Evolutionary conservation across 1,284 basidiomycete species (phyloP).

Genomic region (Amylostereum areolatum): DNA sequence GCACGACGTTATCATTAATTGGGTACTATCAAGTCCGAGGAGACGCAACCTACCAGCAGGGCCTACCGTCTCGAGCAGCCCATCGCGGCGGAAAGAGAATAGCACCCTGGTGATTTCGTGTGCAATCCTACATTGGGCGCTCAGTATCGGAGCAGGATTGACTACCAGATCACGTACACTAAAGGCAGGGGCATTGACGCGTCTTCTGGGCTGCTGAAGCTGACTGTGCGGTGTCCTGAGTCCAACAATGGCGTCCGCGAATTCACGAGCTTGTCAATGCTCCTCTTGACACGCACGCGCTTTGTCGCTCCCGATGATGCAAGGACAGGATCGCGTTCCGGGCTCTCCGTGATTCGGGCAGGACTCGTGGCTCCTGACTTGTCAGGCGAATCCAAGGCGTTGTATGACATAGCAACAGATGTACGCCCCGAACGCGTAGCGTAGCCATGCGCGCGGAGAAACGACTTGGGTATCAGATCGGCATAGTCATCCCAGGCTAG

Average conservation of each 20-base stretch:
- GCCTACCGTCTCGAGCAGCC: slow-evolving; percentile 77
- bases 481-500: slow-evolving; percentile 59
- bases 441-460: slow-evolving; percentile 30
- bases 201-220: slow-evolving; percentile 52
- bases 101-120: slow-evolving; percentile 69
- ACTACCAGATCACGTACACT: slow-evolving; percentile 38
- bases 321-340: slow-evolving; percentile 16
- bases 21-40: not conserved
- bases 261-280: slow-evolving; percentile 41
- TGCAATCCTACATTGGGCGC: slow-evolving; percentile 48
- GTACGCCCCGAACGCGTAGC: slow-evolving; percentile 15
- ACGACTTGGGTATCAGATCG: slow-evolving; percentile 57
- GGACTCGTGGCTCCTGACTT: slow-evolving; percentile 10
- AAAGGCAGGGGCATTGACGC: slow-evolving; percentile 69
- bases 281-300: slow-evolving; percentile 58
- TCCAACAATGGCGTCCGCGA: slow-evolving; percentile 54
- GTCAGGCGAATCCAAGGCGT: slow-evolving; percentile 22
- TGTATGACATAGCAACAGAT: slow-evolving; percentile 37
- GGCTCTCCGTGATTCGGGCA: slow-evolving; percentile 14
- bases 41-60: slow-evolving; percentile 57
- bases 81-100: slow-evolving; percentile 72
- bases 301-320: slow-evolving; percentile 58
- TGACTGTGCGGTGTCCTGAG: slow-evolving; percentile 49
- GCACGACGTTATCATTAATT: not conserved
- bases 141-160: slow-evolving; percentile 2